These are phyloP conservation scores for Mallotus japonicus DNA, from an alignment of 441 rosid species.

Conservation along the genomic window DNA sequence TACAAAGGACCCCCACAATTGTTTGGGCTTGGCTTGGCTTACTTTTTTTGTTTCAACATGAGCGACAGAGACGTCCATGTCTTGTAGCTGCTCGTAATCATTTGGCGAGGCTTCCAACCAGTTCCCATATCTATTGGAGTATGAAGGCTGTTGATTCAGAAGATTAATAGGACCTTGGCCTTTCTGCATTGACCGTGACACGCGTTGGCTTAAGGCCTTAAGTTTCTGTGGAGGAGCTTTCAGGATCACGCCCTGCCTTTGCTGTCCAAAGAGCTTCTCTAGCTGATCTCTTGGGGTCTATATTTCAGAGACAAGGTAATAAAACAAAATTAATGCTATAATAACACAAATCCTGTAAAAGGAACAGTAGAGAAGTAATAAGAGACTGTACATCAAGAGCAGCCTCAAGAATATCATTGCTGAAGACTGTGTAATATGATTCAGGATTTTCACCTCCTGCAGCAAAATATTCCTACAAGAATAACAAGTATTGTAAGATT, in stretches of 20 bases:
- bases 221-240: slow-evolving; percentile 37
- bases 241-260: slow-evolving; percentile 32
- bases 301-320: not conserved
- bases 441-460: slow-evolving; percentile 34
- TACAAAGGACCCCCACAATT: too few relatives aligned
- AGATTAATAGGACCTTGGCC: slow-evolving; percentile 36
- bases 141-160: slow-evolving; percentile 28
- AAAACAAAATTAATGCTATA: not conserved
- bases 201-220: slow-evolving; percentile 29
- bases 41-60: slow-evolving; percentile 40
- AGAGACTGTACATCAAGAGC: slow-evolving; percentile 42
- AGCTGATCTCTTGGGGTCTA: slow-evolving; percentile 46
- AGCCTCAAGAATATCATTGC: slow-evolving; percentile 40
- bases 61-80: slow-evolving; percentile 32
- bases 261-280: slow-evolving; percentile 32
- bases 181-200: slow-evolving; percentile 20
- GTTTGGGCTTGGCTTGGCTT: not conserved
- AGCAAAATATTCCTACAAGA: slow-evolving; percentile 37
- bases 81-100: slow-evolving; percentile 40
- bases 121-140: slow-evolving; percentile 48
- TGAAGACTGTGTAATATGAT: slow-evolving; percentile 43
- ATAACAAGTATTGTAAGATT: not conserved
- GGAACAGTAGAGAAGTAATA: not conserved
- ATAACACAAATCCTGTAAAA: not conserved
- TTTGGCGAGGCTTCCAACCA: slow-evolving; percentile 46